phyloP scores from a whole-genome alignment of 2,329 filamentous ascomycete species.

The Cladosporium halotolerans region DNA sequence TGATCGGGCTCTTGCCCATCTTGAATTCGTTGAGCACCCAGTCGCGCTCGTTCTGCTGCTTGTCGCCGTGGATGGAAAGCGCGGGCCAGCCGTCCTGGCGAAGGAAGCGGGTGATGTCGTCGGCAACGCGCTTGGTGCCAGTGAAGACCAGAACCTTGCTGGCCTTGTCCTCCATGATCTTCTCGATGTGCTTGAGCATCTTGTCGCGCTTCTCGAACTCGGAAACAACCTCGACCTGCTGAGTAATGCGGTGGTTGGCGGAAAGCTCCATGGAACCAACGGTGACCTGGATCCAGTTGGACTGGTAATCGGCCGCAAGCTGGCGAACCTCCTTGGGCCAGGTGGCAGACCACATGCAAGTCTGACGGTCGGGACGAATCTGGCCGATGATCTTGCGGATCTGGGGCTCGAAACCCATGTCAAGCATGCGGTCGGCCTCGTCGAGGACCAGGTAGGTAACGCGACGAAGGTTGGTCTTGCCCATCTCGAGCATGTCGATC shows the following conservation, averaged over 20 bases:
- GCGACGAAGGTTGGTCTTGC: slow-evolving; percentile 95
- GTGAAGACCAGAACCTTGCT: slow-evolving; percentile 97
- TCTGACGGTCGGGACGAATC: slow-evolving; percentile 96
- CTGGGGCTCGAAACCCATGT: slow-evolving; percentile 99
- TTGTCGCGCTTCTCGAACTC: slow-evolving; percentile 97
- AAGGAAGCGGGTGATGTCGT: slow-evolving; percentile 95
- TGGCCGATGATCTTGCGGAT: slow-evolving; percentile 98
- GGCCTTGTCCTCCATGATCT: slow-evolving; percentile 91
- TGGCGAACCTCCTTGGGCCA: slow-evolving; percentile 98
- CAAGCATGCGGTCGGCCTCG: slow-evolving; percentile 98
- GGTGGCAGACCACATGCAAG: slow-evolving; percentile 99
- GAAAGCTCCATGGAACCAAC: slow-evolving; percentile 93
- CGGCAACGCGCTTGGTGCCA: slow-evolving; percentile 80
- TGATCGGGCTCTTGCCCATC: slow-evolving; percentile 97
- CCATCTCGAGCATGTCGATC: slow-evolving; percentile 97
- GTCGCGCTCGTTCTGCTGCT: slow-evolving; percentile 98
- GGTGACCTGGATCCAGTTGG: slow-evolving; percentile 98
- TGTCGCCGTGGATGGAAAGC: slow-evolving; percentile 96
- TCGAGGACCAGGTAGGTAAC: slow-evolving; percentile 98
- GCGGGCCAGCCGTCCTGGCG: slow-evolving; percentile 98
- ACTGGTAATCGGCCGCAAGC: slow-evolving; percentile 82
- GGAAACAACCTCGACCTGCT: slow-evolving; percentile 91
- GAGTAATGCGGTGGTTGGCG: slow-evolving; percentile 95
- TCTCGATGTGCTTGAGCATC: slow-evolving; percentile 96
- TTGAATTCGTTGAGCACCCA: slow-evolving; percentile 99